Conservation (phyloP, 306 rosid species). For the Geum urbanum region DNA sequence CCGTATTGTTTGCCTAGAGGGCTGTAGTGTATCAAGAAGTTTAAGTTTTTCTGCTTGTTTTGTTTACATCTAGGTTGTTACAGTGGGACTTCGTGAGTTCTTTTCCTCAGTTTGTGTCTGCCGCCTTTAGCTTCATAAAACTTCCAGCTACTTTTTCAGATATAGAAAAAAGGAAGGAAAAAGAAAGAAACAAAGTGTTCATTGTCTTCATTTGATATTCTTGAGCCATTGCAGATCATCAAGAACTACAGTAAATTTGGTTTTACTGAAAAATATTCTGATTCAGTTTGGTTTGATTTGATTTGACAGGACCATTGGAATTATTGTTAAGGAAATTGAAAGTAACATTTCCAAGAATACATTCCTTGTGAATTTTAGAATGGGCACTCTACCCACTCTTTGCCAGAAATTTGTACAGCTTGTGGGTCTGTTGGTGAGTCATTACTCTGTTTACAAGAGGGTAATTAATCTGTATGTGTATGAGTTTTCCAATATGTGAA, state of each 20-base stretch:
- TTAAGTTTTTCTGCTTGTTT: no score
- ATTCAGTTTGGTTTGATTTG: conserved; percentile 20
- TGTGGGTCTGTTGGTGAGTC: conserved; percentile 79
- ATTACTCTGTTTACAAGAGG: conserved; percentile 13
- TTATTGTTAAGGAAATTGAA: conserved; percentile 81
- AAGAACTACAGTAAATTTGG: conserved; percentile 23
- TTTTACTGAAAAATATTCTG: conserved; percentile 24
- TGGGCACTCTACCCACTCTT: conserved; percentile 78
- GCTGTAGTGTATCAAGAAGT: no score
- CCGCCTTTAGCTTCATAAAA: no score
- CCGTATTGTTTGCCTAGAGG: no score
- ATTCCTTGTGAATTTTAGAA: conserved; percentile 77
- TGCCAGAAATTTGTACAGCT: conserved; percentile 86
- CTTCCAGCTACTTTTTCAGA: no score
- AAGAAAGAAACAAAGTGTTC: not conserved
- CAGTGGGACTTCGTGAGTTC: no score
- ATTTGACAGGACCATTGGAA: conserved; percentile 71
- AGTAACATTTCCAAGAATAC: conserved; percentile 71
- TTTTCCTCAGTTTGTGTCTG: no score
- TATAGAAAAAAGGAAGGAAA: no score
- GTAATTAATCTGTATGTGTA: conserved; percentile 18
- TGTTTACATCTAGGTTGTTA: no score
- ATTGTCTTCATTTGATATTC: conserved; percentile 10
- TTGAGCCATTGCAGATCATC: conserved; percentile 8
- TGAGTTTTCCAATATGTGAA: conserved; percentile 13